Conservation (phyloP, 2,329 filamentous ascomycete genomes). For the Ophiocordyceps polyrhachis-furcata region DNA sequence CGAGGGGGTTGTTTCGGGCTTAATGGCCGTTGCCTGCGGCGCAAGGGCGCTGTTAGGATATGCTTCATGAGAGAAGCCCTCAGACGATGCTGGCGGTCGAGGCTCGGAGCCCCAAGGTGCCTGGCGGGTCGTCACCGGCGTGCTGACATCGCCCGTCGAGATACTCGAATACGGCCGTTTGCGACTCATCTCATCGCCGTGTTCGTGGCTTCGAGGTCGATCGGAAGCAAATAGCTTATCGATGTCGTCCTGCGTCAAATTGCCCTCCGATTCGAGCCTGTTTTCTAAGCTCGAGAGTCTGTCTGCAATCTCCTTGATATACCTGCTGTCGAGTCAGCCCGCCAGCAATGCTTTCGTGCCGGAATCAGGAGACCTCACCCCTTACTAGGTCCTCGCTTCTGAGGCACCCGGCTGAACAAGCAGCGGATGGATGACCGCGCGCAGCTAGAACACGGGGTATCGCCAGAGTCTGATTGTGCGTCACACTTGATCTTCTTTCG, state of each 20-base stretch:
- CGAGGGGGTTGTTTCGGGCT: slow-evolving; percentile 16
- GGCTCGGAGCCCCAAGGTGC: slow-evolving; percentile 28
- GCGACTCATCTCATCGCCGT: slow-evolving; percentile 12
- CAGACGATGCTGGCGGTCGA: slow-evolving; percentile 19
- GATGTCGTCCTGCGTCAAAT: slow-evolving; percentile 24
- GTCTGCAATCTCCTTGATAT: slow-evolving; percentile 83
- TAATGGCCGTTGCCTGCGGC: slow-evolving; percentile 23
- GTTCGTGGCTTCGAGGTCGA: slow-evolving; percentile 12
- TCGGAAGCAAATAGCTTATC: slow-evolving; percentile 21
- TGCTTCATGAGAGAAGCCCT: slow-evolving; percentile 9
- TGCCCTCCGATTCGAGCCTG: slow-evolving; percentile 41
- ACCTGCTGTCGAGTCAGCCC: slow-evolving; percentile 26
- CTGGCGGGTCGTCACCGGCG: slow-evolving; percentile 22
- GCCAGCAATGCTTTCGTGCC: not conserved
- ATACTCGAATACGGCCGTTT: slow-evolving; percentile 33
- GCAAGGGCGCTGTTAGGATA: slow-evolving; percentile 25
- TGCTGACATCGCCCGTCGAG: slow-evolving; percentile 20
- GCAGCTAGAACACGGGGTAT: slow-evolving; percentile 66
- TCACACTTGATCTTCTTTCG: slow-evolving; percentile 86
- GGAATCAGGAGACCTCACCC: slow-evolving; percentile 31
- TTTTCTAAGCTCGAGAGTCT: slow-evolving; percentile 67
- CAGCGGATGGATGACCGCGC: slow-evolving; percentile 58
- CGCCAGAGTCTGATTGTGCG: slow-evolving; percentile 53
- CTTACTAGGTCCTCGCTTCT: slow-evolving; percentile 80
- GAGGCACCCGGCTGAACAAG: slow-evolving; percentile 70